Conservation (phyloP, 306 rosid genomes). For the Alnus rubra region DNA sequence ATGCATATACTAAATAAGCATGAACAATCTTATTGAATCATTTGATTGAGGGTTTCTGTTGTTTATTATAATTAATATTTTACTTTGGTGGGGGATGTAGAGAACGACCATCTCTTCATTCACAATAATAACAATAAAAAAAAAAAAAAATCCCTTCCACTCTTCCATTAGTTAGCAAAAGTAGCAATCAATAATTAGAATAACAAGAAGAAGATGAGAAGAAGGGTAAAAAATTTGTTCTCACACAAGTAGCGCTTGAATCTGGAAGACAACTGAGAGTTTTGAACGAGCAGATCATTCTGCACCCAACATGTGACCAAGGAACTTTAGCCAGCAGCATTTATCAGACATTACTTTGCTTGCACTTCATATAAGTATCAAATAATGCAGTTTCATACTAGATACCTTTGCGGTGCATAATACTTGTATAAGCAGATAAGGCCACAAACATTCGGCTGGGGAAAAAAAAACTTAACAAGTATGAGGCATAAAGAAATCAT, state of each 20-base stretch:
- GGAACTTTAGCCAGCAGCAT: not conserved
- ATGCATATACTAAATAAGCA: not conserved
- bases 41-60: too few relatives aligned
- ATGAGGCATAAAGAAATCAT: not conserved
- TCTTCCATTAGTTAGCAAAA: conserved; percentile 5
- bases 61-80: too few relatives aligned
- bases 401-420: not conserved
- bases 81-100: not conserved
- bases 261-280: not conserved
- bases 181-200: conserved; percentile 12
- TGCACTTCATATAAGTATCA: not conserved
- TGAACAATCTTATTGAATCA: too few relatives aligned
- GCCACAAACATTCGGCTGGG: not conserved
- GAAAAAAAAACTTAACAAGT: not conserved
- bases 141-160: not conserved
- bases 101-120: not conserved
- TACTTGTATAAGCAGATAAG: not conserved
- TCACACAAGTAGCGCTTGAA: not conserved
- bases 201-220: not conserved
- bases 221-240: not conserved
- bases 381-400: not conserved
- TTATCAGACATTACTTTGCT: not conserved
- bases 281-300: not conserved
- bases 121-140: too few relatives aligned
- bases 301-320: not conserved